Percentiles rank a stretch among this genome's conserved stretches.
phyloP scores from a whole-genome alignment of 2,329 filamentous ascomycete species.

The Pyricularia pennisetigena region DNA sequence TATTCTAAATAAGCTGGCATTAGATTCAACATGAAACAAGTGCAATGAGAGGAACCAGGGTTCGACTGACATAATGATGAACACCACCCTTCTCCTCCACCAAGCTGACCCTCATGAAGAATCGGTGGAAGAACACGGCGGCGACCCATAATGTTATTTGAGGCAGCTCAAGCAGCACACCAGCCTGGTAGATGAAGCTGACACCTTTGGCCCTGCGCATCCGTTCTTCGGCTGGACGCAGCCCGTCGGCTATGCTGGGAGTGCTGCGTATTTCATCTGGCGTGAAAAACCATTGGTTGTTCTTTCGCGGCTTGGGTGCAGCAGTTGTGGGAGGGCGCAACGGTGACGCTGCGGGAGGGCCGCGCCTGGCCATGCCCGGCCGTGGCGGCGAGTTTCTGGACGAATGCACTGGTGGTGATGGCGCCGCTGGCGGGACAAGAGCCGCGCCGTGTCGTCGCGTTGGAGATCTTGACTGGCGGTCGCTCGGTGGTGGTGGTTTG shows the following conservation, averaged over 20 bases:
- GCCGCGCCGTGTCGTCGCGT: conserved; percentile 34
- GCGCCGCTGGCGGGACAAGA: conserved; percentile 45
- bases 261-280: conserved; percentile 72
- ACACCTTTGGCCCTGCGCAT: conserved; percentile 80
- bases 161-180: conserved; percentile 82
- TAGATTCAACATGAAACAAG: background rate
- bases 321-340: conserved; percentile 27
- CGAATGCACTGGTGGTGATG: conserved; percentile 48
- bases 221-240: conserved; percentile 68
- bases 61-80: conserved; percentile 70
- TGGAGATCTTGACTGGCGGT: conserved; percentile 40
- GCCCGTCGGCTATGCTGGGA: conserved; percentile 76
- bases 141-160: conserved; percentile 89
- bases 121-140: conserved; percentile 89
- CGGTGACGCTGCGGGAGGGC: conserved; percentile 25
- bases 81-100: conserved; percentile 65
- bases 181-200: conserved; percentile 93
- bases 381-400: conserved; percentile 46
- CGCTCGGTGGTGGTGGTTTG: conserved; percentile 23
- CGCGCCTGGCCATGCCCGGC: conserved; percentile 28
- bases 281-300: conserved; percentile 80
- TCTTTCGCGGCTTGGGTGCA: conserved; percentile 11
- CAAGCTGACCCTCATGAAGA: conserved; percentile 85
- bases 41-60: background rate
- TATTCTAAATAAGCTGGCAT: conserved; percentile 41